These are phyloP conservation scores for Fusarium temperatum DNA, from an alignment of 2,329 filamentous ascomycete genomes.

Conservation along the genomic window DNA sequence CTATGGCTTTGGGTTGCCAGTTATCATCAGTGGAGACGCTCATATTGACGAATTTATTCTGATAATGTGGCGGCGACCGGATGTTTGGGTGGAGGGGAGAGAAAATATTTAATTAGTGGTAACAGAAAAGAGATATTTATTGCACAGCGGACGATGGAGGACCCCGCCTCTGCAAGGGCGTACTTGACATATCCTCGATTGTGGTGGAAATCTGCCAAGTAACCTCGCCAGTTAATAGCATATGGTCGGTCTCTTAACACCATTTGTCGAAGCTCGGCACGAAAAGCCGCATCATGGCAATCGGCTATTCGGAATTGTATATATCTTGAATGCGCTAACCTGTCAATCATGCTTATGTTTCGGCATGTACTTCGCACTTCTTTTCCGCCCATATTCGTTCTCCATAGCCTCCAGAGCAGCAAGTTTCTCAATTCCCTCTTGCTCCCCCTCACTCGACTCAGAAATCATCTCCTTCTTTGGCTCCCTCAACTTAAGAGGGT, in stretches of 20 bases:
- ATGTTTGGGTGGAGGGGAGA: too few relatives aligned
- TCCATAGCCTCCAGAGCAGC: neutral
- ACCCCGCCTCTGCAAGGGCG: neutral
- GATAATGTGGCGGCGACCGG: rapidly evolving
- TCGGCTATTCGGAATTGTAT: neutral
- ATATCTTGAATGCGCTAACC: rapidly evolving
- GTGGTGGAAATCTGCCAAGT: neutral
- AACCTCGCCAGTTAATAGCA: neutral
- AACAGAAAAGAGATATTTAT: neutral
- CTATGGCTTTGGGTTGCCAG: slow-evolving; percentile 47
- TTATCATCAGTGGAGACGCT: neutral
- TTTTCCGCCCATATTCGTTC: neutral
- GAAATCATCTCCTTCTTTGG: neutral
- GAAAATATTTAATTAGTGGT: rapidly evolving
- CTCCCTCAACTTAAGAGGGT: neutral
- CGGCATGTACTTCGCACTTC: neutral
- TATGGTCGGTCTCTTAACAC: neutral
- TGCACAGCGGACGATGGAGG: neutral
- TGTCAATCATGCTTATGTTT: neutral
- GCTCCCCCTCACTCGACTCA: neutral
- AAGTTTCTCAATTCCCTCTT: neutral
- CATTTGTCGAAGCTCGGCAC: neutral
- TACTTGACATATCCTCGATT: neutral
- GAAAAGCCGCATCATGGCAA: neutral
- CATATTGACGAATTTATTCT: rapidly evolving